Evolutionary conservation across 1,284 basidiomycete genomes (phyloP).

Genomic region (Puccinia hordei): DNA sequence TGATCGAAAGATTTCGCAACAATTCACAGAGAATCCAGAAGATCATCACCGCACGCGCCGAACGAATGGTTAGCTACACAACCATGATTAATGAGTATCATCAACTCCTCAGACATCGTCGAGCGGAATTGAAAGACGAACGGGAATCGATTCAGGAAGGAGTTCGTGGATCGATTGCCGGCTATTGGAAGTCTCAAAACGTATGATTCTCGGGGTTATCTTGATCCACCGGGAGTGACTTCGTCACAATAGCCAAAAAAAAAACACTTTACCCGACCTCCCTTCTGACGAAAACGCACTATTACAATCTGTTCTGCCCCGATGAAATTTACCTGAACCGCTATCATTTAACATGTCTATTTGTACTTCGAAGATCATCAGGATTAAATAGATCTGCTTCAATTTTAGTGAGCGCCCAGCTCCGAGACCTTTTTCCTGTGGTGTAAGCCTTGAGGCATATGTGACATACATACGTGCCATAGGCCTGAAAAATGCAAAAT

Average conservation of each 20-base stretch:
- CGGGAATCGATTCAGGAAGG: constrained; percentile 13
- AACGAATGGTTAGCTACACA: constrained; percentile 15
- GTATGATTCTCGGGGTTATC: neutral
- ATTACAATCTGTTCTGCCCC: too few relatives aligned
- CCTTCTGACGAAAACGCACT: too few relatives aligned
- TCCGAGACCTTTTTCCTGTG: too few relatives aligned
- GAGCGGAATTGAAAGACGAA: neutral
- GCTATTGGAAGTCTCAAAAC: neutral
- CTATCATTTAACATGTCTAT: too few relatives aligned
- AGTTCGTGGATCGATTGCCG: constrained; percentile 11
- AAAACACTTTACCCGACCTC: neutral
- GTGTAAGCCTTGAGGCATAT: too few relatives aligned
- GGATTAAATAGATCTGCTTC: too few relatives aligned
- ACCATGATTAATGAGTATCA: neutral
- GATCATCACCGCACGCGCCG: neutral
- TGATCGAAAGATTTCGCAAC: constrained; percentile 12
- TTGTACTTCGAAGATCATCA: too few relatives aligned
- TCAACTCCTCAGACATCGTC: neutral
- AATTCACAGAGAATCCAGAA: constrained; percentile 4
- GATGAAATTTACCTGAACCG: too few relatives aligned
- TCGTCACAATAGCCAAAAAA: neutral
- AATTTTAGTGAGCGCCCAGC: too few relatives aligned
- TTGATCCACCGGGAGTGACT: neutral
- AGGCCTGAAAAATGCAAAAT: too few relatives aligned
- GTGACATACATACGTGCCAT: too few relatives aligned